Evolutionary conservation across 2,329 filamentous ascomycete species (phyloP).

Genomic region (Aureobasidium mangrovei): DNA sequence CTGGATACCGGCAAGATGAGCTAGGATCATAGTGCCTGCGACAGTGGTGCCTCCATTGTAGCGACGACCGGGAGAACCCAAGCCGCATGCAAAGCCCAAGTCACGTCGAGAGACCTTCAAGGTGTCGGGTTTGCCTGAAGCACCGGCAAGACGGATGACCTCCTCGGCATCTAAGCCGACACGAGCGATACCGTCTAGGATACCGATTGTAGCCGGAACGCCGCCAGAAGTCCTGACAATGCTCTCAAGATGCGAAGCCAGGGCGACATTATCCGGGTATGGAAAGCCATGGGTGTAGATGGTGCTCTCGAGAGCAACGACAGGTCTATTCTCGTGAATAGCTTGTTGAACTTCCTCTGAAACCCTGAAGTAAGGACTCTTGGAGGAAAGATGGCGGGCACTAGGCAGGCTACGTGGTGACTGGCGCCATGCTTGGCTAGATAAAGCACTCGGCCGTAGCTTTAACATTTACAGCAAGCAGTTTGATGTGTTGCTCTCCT

Average conservation of each 20-base stretch:
- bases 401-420: not conserved
- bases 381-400: slow-evolving; percentile 1
- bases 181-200: slow-evolving; percentile 71
- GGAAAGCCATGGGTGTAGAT: slow-evolving; percentile 90
- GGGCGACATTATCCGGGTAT: slow-evolving; percentile 61
- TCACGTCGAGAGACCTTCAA: slow-evolving; percentile 83
- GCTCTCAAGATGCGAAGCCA: slow-evolving; percentile 72
- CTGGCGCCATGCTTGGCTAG: not conserved
- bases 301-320: slow-evolving; percentile 89
- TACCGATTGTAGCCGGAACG: slow-evolving; percentile 82
- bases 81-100: slow-evolving; percentile 68
- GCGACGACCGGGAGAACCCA: slow-evolving; percentile 57
- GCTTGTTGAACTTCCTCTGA: slow-evolving; percentile 79
- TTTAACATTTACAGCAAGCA: slow-evolving; percentile 10
- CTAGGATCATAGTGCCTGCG: slow-evolving; percentile 84
- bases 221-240: slow-evolving; percentile 73
- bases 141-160: slow-evolving; percentile 57
- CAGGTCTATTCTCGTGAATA: slow-evolving; percentile 62
- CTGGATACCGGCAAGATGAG: slow-evolving; percentile 75
- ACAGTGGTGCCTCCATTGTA: slow-evolving; percentile 90
- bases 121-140: slow-evolving; percentile 51
- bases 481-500: not conserved
- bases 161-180: slow-evolving; percentile 70
- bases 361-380: slow-evolving; percentile 51
- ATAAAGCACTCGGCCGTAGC: not conserved